A percentile compares a stretch with the other conserved stretches of the same genome.
phyloP scores from a whole-genome alignment of 495 filamentous ascomycete genomes.

The Emericellopsis terricola region DNA sequence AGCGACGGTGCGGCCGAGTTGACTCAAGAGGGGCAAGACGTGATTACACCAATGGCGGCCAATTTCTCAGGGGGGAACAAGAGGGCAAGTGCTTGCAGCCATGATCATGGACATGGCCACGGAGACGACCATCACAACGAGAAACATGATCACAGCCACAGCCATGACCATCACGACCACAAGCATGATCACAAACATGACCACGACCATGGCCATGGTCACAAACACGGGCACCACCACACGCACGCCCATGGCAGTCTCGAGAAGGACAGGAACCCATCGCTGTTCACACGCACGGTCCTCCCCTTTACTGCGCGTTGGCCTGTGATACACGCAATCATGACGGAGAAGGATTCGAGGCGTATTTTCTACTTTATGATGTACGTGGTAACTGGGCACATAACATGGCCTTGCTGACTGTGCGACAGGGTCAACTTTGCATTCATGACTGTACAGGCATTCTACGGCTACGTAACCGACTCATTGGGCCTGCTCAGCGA shows the following conservation, averaged over 20 bases:
- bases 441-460: constrained; percentile 91
- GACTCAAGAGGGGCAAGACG: not conserved
- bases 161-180: constrained; percentile 12
- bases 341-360: constrained; percentile 83
- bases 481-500: constrained; percentile 89
- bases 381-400: constrained; percentile 26
- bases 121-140: constrained; percentile 9
- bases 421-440: constrained; percentile 64
- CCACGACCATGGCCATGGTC: constrained; percentile 11
- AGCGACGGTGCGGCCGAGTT: not conserved
- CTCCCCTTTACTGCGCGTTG: constrained; percentile 45
- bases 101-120: constrained; percentile 8
- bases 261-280: constrained; percentile 19
- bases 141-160: constrained; percentile 14
- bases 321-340: constrained; percentile 65
- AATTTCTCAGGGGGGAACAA: too few species aligned
- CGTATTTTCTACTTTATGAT: constrained; percentile 95
- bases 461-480: constrained; percentile 82
- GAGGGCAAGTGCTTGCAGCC: too few species aligned
- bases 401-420: constrained; percentile 1
- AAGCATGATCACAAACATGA: constrained; percentile 7
- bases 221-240: constrained; percentile 10
- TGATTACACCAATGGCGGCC: constrained; percentile 7
- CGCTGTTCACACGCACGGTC: constrained; percentile 45
- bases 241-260: constrained; percentile 9